Base-by-base conservation (phyloP, 1,284 basidiomycete genomes). In the Fistulina hepatica region DNA sequence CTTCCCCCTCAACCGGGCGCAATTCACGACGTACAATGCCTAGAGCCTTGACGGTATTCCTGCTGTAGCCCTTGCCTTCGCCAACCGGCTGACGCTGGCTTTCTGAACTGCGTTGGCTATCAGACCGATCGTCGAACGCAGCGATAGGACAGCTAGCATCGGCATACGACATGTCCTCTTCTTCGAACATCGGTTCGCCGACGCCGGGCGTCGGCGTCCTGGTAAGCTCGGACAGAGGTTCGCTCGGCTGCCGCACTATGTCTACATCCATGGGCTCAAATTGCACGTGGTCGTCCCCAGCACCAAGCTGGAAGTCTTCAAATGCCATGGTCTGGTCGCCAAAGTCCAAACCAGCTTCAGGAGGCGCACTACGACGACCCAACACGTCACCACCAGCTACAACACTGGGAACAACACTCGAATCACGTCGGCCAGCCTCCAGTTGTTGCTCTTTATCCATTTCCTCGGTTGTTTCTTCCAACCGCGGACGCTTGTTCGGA, bases 31-130 rank as follows among this genome's bases (percentile, higher is more conserved):
- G 72, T 43, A 97, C 67, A 42, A 97, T 65, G n/a, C 73, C 68
- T 39, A 95, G 65, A 0, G 93, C 93, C 59, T 90, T 92, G 31
- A 88, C 70, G 0, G 93, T 97, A 52, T 92, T 93, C 64, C 81
- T 84, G 58, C 84, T 89, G 57, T 86, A 83, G 6, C 85, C 81
- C 48, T 79, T 80, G n/a, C 17, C 27, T n/a, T 16, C n/a, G 27
- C 76, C 71, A 25, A 59, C 56, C 33, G 67, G 64, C 23, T 58
- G 54, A 26, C 52, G 56, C 39, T 63, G 57, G 3, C 43, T 54
- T 28, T 56, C 55, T 7, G 54, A 43, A 44, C 68, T 62, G 34
- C 57, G 57, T 50, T 73, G 72, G 13, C 64, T 69, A 5, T 62
- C 57, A 45, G 69, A 64, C 35, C 79, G 74, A 27, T 71, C 61